These are phyloP conservation scores for Aspergillus sp. DNA, from an alignment of 2,329 filamentous ascomycete species.

Conservation along the genomic window DNA sequence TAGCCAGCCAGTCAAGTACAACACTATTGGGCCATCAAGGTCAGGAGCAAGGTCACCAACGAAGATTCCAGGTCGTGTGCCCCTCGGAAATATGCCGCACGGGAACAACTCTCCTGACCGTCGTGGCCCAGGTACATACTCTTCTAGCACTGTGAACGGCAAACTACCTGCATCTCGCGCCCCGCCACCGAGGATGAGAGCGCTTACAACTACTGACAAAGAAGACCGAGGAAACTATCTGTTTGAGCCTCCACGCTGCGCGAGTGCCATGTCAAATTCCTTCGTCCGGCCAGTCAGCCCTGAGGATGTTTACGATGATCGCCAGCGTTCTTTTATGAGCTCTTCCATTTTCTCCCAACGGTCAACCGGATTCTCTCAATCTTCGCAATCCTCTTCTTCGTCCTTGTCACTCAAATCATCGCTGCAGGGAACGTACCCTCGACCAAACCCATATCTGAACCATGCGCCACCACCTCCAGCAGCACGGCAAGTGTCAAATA, in stretches of 20 bases:
- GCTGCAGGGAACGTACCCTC: slow-evolving; percentile 35
- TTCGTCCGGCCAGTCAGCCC: slow-evolving; percentile 66
- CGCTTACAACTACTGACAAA: slow-evolving; percentile 65
- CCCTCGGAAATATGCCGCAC: slow-evolving; percentile 52
- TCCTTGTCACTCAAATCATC: slow-evolving; percentile 42
- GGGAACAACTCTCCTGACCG: slow-evolving; percentile 81
- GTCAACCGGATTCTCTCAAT: slow-evolving; percentile 43
- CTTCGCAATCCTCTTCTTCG: slow-evolving; percentile 48
- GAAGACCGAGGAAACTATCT: slow-evolving; percentile 42
- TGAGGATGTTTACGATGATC: slow-evolving; percentile 86
- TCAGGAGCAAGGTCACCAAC: slow-evolving; percentile 50
- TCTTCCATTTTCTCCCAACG: slow-evolving; percentile 47
- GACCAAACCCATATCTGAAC: slow-evolving; percentile 41
- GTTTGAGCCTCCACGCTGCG: slow-evolving; percentile 54
- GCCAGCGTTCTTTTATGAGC: slow-evolving; percentile 53
- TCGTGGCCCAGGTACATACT: slow-evolving; percentile 49
- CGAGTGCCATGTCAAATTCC: slow-evolving; percentile 52
- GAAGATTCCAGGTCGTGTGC: slow-evolving; percentile 54
- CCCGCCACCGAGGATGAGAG: slow-evolving; percentile 91
- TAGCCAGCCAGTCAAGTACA: slow-evolving; percentile 45
- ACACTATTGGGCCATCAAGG: slow-evolving; percentile 36
- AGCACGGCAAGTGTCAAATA: slow-evolving; percentile 72
- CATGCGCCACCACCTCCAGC: slow-evolving; percentile 44
- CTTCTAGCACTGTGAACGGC: slow-evolving; percentile 50
- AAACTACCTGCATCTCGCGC: slow-evolving; percentile 58